Base-by-base conservation (phyloP, 1,284 basidiomycete genomes). In the Marasmius sp. region DNA sequence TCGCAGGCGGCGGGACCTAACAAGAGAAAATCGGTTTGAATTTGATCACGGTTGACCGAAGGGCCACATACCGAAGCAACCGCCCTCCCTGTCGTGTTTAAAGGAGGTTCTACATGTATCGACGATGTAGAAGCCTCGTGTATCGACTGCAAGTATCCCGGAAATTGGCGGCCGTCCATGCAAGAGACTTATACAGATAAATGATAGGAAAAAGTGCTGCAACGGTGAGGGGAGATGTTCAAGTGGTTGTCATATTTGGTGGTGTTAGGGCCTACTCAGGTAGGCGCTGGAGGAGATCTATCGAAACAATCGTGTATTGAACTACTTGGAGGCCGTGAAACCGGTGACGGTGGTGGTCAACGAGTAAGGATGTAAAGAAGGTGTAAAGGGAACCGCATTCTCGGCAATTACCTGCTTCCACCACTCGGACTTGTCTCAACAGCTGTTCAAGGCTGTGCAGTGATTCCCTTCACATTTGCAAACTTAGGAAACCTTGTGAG, bases 1-100 rank as follows among this genome's bases (percentile, higher is more conserved):
- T 83, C 4, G 89, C 91, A 22, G 90, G 90, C 49, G 83, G 85
- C 70, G 88, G 86, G 12, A 92, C 89, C 85, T 92, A 70, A 36
- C 36, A 49, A 22, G 16, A 8, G 9, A 56, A 22, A 50, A 11
- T 14, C 33, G 18, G 18, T 38, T 39, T 38, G 18, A 39, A 33
- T 38, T 14, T n/a, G 39, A 37, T 33, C 34, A 54, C 37, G 43
- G 12, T 50, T 51, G 58, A 7, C 36, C 27, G 12, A 34, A 48
- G 20, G 37, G n/a, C 18, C 20, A 59, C 50, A 36, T 51, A 59
- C 58, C 50, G 58, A 59, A 33, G 18, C 33, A 34, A 59, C 50
- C 43, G 11, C 18, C 47, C 58, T 59, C 38, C 50, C 58, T 43
- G 12, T 43, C 33, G 50, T 52, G 45, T 45, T 45, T 6, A 37